Percentiles rank a stretch among this genome's conserved stretches.
Conservation (phyloP, 2,329 filamentous ascomycete species). For the Fonsecaea monophora region DNA sequence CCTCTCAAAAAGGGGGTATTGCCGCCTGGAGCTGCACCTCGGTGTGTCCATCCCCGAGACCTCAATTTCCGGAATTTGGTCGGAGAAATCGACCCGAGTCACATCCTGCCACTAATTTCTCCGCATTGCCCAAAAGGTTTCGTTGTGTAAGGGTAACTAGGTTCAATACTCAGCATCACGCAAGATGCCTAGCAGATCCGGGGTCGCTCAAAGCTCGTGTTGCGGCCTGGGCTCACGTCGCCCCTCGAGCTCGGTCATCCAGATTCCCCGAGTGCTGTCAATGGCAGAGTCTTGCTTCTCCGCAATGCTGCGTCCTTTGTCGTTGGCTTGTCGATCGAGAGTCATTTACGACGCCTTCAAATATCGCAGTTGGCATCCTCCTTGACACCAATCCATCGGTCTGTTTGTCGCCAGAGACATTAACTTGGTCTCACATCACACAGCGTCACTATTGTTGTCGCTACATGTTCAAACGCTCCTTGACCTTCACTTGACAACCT, state of each 20-base stretch:
- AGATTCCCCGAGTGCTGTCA: constrained; percentile 13
- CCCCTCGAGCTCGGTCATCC: constrained; percentile 19
- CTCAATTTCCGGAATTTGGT: not conserved
- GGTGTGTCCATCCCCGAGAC: constrained; percentile 2
- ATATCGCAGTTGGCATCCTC: constrained; percentile 18
- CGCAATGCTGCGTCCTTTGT: not conserved
- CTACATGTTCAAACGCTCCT: not conserved
- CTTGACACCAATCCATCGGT: constrained; percentile 6
- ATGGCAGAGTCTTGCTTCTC: constrained; percentile 10
- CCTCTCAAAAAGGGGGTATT: not conserved
- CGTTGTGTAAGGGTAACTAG: not conserved
- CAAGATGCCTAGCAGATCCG: constrained; percentile 20
- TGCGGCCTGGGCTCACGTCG: not conserved
- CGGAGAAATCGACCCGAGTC: not conserved
- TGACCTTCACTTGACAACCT: not conserved
- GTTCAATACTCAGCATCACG: constrained; percentile 21
- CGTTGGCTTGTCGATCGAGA: constrained; percentile 6
- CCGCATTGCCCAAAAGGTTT: not conserved
- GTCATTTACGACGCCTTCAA: constrained; percentile 16
- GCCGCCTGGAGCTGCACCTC: constrained; percentile 1
- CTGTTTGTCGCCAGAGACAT: not conserved
- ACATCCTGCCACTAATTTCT: not conserved
- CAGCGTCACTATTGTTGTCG: not conserved
- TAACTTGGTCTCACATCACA: not conserved
- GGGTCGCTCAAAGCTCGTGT: not conserved